Evolutionary conservation across 768 basidiomycete species (phyloP).

Genomic region (Collybia nuda): DNA sequence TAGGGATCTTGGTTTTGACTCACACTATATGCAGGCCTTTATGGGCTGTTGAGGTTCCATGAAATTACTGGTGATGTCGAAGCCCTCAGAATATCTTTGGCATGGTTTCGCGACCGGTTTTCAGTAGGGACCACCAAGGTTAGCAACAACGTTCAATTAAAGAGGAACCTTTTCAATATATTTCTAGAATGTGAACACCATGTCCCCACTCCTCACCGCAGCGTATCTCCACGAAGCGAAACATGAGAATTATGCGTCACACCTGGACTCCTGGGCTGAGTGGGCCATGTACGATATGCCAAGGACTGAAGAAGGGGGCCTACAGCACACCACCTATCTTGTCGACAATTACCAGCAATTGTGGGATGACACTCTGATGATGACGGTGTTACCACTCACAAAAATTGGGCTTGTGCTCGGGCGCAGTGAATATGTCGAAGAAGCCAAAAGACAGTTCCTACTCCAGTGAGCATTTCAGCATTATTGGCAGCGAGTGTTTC

Average conservation of each 20-base stretch:
- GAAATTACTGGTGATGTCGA: slow-evolving; percentile 37
- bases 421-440: slow-evolving; percentile 49
- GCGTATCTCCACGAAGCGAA: slow-evolving; percentile 40
- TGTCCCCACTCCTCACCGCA: slow-evolving; percentile 49
- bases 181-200: slow-evolving; percentile 54
- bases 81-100: slow-evolving; percentile 37
- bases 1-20: neutral
- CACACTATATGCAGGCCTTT: slow-evolving; percentile 27
- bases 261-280: slow-evolving; percentile 49
- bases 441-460: slow-evolving; percentile 52
- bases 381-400: slow-evolving; percentile 54
- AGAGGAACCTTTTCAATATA: neutral
- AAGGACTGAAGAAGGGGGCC: slow-evolving; percentile 42
- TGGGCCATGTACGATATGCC: slow-evolving; percentile 51
- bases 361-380: slow-evolving; percentile 62
- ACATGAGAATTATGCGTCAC: slow-evolving; percentile 30
- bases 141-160: slow-evolving; percentile 1
- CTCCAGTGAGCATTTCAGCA: slow-evolving; percentile 36
- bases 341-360: slow-evolving; percentile 43
- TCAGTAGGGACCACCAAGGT: slow-evolving; percentile 50
- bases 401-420: slow-evolving; percentile 57
- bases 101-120: slow-evolving; percentile 52
- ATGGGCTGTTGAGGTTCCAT: slow-evolving; percentile 38
- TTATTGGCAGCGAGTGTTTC: neutral
- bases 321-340: slow-evolving; percentile 49